These are phyloP conservation scores for Lepidium aucheri DNA, from an alignment of 345 rosid genomes.

Conservation along the genomic window DNA sequence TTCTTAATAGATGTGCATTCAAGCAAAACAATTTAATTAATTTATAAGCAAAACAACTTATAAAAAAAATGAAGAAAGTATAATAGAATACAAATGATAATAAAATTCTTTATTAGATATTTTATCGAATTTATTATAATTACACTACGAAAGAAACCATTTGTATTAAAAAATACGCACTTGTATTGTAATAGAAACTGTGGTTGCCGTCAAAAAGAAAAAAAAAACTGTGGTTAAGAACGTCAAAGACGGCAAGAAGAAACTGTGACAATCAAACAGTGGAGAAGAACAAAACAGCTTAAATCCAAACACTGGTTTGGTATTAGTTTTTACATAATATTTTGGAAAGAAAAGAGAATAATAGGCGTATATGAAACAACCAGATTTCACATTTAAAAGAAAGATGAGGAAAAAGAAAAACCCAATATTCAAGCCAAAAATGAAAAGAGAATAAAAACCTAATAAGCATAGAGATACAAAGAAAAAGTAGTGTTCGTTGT, in stretches of 20 bases:
- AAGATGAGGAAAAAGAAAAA: background rate
- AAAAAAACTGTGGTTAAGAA: too few relatives aligned
- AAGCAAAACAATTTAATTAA: too few relatives aligned
- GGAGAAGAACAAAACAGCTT: background rate
- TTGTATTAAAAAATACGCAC: background rate
- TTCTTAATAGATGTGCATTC: too few relatives aligned
- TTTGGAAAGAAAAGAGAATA: background rate
- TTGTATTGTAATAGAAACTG: background rate
- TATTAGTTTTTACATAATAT: background rate
- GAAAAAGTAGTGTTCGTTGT: background rate
- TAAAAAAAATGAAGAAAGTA: too few relatives aligned
- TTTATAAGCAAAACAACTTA: too few relatives aligned
- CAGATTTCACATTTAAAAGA: constrained; percentile 20
- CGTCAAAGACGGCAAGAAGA: background rate
- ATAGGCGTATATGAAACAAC: background rate
- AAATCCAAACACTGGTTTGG: constrained; percentile 1
- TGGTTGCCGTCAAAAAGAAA: background rate
- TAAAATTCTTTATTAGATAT: background rate
- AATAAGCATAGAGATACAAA: background rate
- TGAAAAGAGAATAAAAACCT: background rate
- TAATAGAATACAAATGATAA: background rate
- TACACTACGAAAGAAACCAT: background rate
- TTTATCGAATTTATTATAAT: background rate
- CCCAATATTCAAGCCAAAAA: constrained; percentile 19
- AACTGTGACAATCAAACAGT: background rate